Evolutionary conservation across 148 eudicot species (phyloP).

Genomic region (Persicaria tinctoria): DNA sequence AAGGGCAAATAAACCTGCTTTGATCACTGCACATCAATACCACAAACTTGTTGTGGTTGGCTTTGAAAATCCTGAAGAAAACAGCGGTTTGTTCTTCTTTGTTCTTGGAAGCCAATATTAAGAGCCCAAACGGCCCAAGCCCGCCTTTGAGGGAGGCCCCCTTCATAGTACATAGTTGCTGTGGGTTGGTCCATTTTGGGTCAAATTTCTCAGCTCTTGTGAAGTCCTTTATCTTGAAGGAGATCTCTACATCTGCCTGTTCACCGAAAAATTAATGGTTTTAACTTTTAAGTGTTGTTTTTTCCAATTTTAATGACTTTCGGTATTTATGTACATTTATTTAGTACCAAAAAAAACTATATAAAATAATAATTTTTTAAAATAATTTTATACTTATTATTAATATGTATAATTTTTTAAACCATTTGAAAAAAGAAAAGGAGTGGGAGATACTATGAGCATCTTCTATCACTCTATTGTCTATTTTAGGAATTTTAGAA

Average conservation of each 20-base stretch:
- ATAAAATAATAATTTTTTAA: too few relatives aligned
- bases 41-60: conserved; percentile 16
- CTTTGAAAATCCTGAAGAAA: conserved; percentile 56
- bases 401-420: too few relatives aligned
- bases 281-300: too few relatives aligned
- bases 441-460: too few relatives aligned
- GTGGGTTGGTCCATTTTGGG: conserved; percentile 42
- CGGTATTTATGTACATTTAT: too few relatives aligned
- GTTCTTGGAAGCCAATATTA: conserved; percentile 48
- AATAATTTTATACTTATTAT: too few relatives aligned
- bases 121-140: conserved; percentile 60
- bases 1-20: conserved; percentile 27
- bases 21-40: conserved; percentile 82
- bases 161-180: conserved; percentile 38
- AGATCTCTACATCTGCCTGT: conserved; percentile 58
- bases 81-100: conserved; percentile 57
- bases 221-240: conserved; percentile 37
- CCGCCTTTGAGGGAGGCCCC: conserved; percentile 35
- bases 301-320: too few relatives aligned
- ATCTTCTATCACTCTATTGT: too few relatives aligned
- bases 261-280: not conserved
- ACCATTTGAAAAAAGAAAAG: too few relatives aligned
- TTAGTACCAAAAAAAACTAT: too few relatives aligned
- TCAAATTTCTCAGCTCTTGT: conserved; percentile 37
- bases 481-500: too few relatives aligned